Evolutionary conservation across 108 stramenopile species (phyloP).

Genomic region (Licmophora abbreviata): DNA sequence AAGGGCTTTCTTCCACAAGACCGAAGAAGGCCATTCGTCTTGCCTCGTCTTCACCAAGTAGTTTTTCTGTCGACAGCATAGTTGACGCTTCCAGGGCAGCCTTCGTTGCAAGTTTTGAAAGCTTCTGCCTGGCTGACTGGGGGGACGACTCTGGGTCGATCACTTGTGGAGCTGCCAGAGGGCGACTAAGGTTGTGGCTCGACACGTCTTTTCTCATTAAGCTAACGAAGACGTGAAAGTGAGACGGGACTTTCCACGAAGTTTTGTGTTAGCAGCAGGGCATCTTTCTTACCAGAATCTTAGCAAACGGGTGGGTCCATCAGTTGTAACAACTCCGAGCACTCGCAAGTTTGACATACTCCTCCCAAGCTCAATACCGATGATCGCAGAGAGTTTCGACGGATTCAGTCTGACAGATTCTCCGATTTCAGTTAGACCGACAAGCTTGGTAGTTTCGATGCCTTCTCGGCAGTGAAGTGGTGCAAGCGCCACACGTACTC

Average conservation of each 20-base stretch:
- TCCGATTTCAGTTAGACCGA: conserved; percentile 40
- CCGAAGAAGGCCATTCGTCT: conserved; percentile 28
- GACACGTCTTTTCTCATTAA: background rate
- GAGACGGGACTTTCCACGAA: background rate
- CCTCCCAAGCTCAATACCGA: conserved; percentile 14
- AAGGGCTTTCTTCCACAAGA: conserved; percentile 6
- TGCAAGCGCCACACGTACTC: conserved; percentile 46
- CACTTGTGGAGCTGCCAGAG: background rate
- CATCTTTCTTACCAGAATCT: conserved; percentile 27
- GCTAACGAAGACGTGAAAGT: background rate
- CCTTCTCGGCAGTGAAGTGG: conserved; percentile 47
- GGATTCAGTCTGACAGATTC: conserved; percentile 48
- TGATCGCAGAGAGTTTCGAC: conserved; percentile 25
- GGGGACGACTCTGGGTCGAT: background rate
- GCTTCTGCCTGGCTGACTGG: background rate
- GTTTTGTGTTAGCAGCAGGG: background rate
- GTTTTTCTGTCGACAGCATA: conserved; percentile 7
- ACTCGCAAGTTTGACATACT: conserved; percentile 33
- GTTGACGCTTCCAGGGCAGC: conserved; percentile 18
- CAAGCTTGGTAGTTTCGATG: conserved; percentile 59
- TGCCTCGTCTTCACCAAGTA: conserved; percentile 33
- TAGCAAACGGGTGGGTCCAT: conserved; percentile 66
- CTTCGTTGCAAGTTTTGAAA: conserved; percentile 1
- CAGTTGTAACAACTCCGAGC: conserved; percentile 41
- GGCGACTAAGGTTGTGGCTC: background rate